Conservation (phyloP, 441 rosid species). For the Viola pubescens region DNA sequence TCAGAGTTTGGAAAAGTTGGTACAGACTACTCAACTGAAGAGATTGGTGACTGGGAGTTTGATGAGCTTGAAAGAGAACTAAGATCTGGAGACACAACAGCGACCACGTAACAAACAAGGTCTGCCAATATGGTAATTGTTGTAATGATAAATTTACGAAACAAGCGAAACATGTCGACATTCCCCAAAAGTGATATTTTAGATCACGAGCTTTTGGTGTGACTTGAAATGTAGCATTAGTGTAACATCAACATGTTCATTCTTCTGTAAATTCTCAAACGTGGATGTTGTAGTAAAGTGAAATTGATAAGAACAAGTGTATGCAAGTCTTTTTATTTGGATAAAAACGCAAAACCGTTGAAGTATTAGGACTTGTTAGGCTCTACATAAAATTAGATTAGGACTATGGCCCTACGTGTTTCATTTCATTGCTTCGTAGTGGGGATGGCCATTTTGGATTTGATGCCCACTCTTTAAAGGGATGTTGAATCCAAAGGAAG, state of each 20-base stretch:
- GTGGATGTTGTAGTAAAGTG: constrained; percentile 29
- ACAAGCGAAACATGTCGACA: constrained; percentile 11
- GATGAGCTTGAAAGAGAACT: constrained; percentile 93
- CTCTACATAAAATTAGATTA: too few relatives aligned
- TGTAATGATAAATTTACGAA: constrained; percentile 9
- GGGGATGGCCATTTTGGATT: neutral
- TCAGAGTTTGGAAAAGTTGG: constrained; percentile 83
- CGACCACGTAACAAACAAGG: neutral
- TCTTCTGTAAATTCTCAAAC: constrained; percentile 42
- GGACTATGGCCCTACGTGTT: too few relatives aligned
- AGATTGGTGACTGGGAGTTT: constrained; percentile 93
- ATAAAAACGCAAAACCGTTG: neutral
- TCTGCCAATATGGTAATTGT: neutral
- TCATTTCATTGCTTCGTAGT: neutral
- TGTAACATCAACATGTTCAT: constrained; percentile 30
- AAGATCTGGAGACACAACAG: constrained; percentile 36
- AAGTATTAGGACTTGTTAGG: too few relatives aligned
- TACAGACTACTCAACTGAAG: constrained; percentile 65
- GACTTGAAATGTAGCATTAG: constrained; percentile 20
- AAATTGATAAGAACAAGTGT: constrained; percentile 15
- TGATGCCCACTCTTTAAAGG: constrained; percentile 8
- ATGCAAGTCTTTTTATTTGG: constrained; percentile 21
- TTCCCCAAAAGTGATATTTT: constrained; percentile 25
- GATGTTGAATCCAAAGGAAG: constrained; percentile 8
- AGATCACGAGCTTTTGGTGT: constrained; percentile 22